Base-by-base conservation (phyloP, 805 yeast genomes). In the Teunomyces gatunensis region DNA sequence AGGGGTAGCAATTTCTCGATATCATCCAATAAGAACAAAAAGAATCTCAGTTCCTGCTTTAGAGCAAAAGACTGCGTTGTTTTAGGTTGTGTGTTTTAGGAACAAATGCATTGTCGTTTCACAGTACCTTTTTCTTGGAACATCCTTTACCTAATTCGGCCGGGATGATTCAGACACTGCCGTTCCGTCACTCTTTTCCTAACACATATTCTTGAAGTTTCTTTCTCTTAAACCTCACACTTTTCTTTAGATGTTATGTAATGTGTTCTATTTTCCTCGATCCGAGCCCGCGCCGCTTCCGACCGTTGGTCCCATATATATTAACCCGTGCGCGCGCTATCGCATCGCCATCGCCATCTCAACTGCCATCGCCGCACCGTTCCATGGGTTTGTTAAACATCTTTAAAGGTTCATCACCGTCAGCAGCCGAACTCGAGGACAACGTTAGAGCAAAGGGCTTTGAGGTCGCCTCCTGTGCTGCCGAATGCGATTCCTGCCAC, bases 401-500 rank as follows among this genome's bases (percentile, higher is more conserved):
- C 17, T 27, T 46, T 9, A 6, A 6, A n/a, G 12, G 18, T 12
- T 42, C 35, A 10, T 35, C 28, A 10, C n/a, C 23, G 29, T 17
- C 34, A 2, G 9, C 45, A 21, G 39, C 6, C 39, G 17, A 30
- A 23, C 11, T 34, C 9, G 48, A 23, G 9, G 40, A 37, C 13
- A 37, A 28, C 37, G 39, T 51, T 25, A 25, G 23, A 6, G 49
- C 44, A 6, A 48, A 50, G 18, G 67, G 65, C 23, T 57, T 61
- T 71, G 42, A 53, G 18, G 50, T 80, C 1, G 68, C 87, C 2
- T 69, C 66, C 2, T 79, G 87, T 49, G 64, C 78, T 0, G 68
- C 73, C 11, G 81, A 77, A 34, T 86, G 92, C 63, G 67, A 62
- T 15, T 59, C 67, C 20, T 87, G 94, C 60, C 59, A 74, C 6